Evolutionary conservation across 495 filamentous ascomycete genomes (phyloP), one percentile per base, ranked within the genome.

Genomic region (Aspergillus coremiiformis): DNA sequence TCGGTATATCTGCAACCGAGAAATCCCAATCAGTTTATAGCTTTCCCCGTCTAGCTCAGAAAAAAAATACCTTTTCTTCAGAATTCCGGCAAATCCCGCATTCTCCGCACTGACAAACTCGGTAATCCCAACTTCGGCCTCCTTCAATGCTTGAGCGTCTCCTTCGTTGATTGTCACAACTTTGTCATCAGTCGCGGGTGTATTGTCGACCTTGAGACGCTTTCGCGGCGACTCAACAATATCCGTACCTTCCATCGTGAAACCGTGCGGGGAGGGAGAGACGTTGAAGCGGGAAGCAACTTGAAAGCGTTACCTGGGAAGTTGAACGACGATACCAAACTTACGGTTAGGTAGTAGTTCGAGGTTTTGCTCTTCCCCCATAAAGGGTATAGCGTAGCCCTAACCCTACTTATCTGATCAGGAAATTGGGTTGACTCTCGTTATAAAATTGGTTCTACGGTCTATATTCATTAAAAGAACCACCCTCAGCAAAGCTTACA

Each of bases 1-100:
- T 98, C 93, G 12, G 91, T 95, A 68, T 90, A 98, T 58, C 89
- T 93, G 53, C 9, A 37, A 52, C 39, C 22, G 51, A 33, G 10
- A 43, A 46, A 47, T 22, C 33, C 33, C 23, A 52, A 55, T 52
- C 54, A 56, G 33, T 23, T 17, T 5, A 55, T 43, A 55, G 37
- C 32, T 29, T 21, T 4, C 27, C 33, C 26, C 45, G 19, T 26
- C 9, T 12, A 44, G 27, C 0, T 39, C 19, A 1, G 12, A 4
- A 14, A 29, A 29, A 9, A 48, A 62, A 53, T 61, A 83, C 80
- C 81, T 73, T 57, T 82, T 78, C 66, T 84, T 84, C 51, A 83
- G 45, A 22, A 76, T 70, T 8, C 80, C 81, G 1, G 67, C 62
- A 50, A 83, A 84, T 4, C 79, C 76, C 27, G 67, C 66, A 29